These are phyloP conservation scores for Trichoderma koningii DNA, from an alignment of 2,329 filamentous ascomycete species.

Conservation along the genomic window DNA sequence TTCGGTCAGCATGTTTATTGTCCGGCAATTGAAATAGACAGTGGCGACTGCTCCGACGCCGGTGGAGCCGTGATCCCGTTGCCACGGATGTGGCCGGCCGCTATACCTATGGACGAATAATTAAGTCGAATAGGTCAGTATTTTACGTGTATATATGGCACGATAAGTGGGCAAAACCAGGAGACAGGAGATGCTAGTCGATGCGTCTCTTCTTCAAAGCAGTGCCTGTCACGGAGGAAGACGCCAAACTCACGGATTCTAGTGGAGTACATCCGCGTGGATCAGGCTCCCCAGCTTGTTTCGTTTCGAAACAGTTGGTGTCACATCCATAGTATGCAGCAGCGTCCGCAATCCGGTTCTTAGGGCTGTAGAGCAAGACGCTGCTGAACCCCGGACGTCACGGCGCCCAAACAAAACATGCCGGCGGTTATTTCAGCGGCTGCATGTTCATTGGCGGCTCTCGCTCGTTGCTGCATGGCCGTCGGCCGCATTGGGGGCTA, in stretches of 20 bases:
- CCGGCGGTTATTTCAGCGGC: constrained; percentile 14
- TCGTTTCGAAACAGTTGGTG: constrained; percentile 22
- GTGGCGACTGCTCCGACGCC: neutral
- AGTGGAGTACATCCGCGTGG: neutral
- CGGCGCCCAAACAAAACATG: neutral
- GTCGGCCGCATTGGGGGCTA: neutral
- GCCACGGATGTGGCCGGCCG: neutral
- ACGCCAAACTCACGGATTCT: neutral
- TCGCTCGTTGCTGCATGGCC: neutral
- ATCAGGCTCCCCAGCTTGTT: constrained; percentile 3
- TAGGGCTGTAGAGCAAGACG: neutral
- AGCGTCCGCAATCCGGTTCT: neutral
- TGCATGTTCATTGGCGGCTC: neutral
- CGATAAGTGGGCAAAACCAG: neutral
- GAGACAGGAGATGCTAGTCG: neutral
- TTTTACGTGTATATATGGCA: too few relatives aligned
- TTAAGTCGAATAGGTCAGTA: too few relatives aligned
- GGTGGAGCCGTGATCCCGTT: neutral
- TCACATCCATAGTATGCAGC: constrained; percentile 8
- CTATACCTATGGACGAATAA: neutral
- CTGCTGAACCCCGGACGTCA: neutral
- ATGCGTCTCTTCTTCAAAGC: neutral
- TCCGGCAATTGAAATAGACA: neutral
- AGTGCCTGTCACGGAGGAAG: neutral
- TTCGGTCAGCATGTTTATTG: neutral